Evolutionary conservation across 257 asterid species (phyloP), one percentile per base, ranked within the genome.

Genomic region (Gentiana macrophylla): DNA sequence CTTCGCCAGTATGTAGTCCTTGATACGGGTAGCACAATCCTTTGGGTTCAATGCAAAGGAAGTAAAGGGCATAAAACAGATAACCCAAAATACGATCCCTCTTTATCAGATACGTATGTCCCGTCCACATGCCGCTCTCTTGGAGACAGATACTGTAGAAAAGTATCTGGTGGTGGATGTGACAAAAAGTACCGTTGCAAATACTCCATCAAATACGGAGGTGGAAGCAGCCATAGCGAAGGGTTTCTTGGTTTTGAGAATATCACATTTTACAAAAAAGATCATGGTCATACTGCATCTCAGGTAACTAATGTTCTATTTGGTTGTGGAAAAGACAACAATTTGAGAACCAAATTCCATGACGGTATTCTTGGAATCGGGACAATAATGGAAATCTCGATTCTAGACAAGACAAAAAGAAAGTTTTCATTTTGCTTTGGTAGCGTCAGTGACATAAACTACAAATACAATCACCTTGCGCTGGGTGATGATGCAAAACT

Each of bases 31-130:
- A 43, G 47, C 47, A 10, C 5, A 4, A 5, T 43, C 8, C 10
- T 43, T 4, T 43, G 47, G 47, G 47, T 43, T 43, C 10, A 43
- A 43, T 43, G 47, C 10, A 5, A 43, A 43, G 8, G 8, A 5
- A 4, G 47, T 43, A 43, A 0, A 8, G 5, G n/a, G 6, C 59
- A 64, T 12, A 11, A 15, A 2, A 56, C 35, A 50, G n/a, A 12
- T 0, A 41, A 6, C 32, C 65, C 70, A 0, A 52, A 50, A 8
- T 65, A 41, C 47, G 8, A 65, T 37, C 70, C 70, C 34, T 10
- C n/a, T 1, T 37, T 36, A 11, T 65, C 70, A 12, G 50, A 52
- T 13, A 51, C 70, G 0, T 65, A 41, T 49, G 35, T 41, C 10
- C 47, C 47, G 5, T 6, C 10, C 6, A 4, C 48, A 43, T 43